Conservation (phyloP, 2,329 filamentous ascomycete genomes). For the Septoria petroselini region DNA sequence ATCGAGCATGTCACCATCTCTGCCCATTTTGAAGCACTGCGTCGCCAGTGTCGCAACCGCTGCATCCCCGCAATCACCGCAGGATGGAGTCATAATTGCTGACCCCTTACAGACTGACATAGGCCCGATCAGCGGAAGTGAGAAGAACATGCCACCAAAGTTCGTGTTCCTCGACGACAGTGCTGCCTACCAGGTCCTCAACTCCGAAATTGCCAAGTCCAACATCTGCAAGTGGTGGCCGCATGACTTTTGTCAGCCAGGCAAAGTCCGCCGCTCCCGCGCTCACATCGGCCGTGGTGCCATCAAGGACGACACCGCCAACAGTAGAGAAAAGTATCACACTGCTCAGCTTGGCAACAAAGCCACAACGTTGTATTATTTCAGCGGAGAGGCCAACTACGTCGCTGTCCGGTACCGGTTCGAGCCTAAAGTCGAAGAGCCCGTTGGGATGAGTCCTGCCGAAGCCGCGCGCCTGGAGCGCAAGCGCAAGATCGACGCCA, state of each 20-base stretch:
- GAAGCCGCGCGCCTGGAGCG: constrained; percentile 22
- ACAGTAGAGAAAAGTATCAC: constrained; percentile 24
- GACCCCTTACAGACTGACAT: constrained; percentile 27
- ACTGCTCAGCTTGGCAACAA: constrained; percentile 18
- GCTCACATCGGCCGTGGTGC: constrained; percentile 41
- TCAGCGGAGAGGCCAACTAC: constrained; percentile 32
- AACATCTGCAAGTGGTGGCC: constrained; percentile 38
- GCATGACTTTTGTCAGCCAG: constrained; percentile 40
- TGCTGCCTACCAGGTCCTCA: constrained; percentile 37
- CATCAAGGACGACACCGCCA: constrained; percentile 20
- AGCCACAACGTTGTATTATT: constrained; percentile 27
- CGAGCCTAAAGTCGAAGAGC: not conserved
- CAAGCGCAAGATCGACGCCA: constrained; percentile 27
- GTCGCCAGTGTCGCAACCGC: not conserved
- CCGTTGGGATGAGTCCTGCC: constrained; percentile 1
- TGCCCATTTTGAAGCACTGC: not conserved
- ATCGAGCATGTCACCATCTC: not conserved
- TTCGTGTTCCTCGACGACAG: constrained; percentile 44
- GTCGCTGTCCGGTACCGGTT: constrained; percentile 27
- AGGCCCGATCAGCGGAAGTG: constrained; percentile 29
- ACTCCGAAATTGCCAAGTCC: constrained; percentile 30
- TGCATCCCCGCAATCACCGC: not conserved
- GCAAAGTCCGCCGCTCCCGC: constrained; percentile 36
- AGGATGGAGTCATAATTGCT: not conserved
- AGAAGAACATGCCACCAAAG: constrained; percentile 36